These are phyloP conservation scores for Cordyceps javanica DNA, from an alignment of 2,329 filamentous ascomycete genomes.

Conservation along the genomic window DNA sequence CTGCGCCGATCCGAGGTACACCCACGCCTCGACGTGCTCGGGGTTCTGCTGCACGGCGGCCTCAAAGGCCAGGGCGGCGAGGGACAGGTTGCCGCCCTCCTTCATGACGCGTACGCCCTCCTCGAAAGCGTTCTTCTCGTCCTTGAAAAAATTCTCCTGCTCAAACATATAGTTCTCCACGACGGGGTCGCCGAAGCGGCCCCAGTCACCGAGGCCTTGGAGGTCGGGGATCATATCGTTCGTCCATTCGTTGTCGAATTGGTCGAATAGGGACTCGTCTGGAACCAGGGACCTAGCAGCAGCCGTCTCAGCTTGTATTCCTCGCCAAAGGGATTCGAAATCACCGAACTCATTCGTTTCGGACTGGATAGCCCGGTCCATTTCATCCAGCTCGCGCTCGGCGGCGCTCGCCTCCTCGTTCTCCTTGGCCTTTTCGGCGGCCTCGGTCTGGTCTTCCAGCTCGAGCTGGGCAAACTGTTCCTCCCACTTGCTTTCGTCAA, in stretches of 20 bases:
- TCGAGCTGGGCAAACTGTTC: slow-evolving; percentile 91
- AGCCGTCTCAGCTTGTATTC: slow-evolving; percentile 71
- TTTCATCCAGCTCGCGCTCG: slow-evolving; percentile 79
- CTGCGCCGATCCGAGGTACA: slow-evolving; percentile 82
- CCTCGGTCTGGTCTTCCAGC: slow-evolving; percentile 51
- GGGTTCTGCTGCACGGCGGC: slow-evolving; percentile 88
- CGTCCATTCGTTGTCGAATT: slow-evolving; percentile 77
- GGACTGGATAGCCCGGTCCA: slow-evolving; percentile 64
- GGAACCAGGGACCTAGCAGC: slow-evolving; percentile 66
- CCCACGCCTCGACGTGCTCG: slow-evolving; percentile 87
- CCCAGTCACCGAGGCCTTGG: slow-evolving; percentile 59
- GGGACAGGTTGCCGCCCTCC: slow-evolving; percentile 86
- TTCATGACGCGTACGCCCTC: slow-evolving; percentile 91
- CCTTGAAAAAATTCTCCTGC: slow-evolving; percentile 82
- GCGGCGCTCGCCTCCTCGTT: slow-evolving; percentile 63
- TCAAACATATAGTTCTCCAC: slow-evolving; percentile 93
- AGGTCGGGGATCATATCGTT: slow-evolving; percentile 48
- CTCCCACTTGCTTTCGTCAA: slow-evolving; percentile 93
- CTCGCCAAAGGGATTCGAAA: slow-evolving; percentile 85
- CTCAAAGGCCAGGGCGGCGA: slow-evolving; percentile 92
- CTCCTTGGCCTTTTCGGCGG: slow-evolving; percentile 48
- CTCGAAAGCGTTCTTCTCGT: slow-evolving; percentile 78
- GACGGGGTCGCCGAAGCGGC: slow-evolving; percentile 64
- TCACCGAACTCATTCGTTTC: slow-evolving; percentile 74
- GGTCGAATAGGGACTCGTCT: slow-evolving; percentile 54